These are phyloP conservation scores for Phalaenopsis hybrid DNA, from an alignment of 116 monocot species.

Conservation along the genomic window DNA sequence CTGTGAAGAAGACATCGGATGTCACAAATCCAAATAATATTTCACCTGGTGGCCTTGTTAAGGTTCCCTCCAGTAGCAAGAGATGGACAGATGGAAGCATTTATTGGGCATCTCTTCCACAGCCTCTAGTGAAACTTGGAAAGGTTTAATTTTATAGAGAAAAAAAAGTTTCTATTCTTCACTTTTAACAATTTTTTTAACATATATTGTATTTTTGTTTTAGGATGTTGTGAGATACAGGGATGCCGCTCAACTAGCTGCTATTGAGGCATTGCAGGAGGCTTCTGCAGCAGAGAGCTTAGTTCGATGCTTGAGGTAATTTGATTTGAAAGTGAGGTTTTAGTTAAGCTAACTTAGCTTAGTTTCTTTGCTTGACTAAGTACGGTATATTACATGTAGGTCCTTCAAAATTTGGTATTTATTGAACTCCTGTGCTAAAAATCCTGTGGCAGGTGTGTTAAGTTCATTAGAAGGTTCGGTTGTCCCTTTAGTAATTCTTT, in stretches of 20 bases:
- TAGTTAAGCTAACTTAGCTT: not conserved
- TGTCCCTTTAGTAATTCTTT: not conserved
- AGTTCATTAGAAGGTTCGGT: not conserved
- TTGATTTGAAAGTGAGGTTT: not conserved
- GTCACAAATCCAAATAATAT: slow-evolving; percentile 21
- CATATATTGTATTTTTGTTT: not conserved
- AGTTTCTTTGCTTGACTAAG: not conserved
- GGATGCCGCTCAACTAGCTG: slow-evolving; percentile 85
- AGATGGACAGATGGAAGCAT: slow-evolving; percentile 68
- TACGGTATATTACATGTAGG: not conserved
- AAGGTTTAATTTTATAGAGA: slow-evolving; percentile 45
- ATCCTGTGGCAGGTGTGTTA: not conserved
- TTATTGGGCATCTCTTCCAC: slow-evolving; percentile 70
- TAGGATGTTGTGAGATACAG: slow-evolving; percentile 74
- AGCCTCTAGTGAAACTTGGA: slow-evolving; percentile 64
- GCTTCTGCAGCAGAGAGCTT: slow-evolving; percentile 91
- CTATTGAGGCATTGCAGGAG: slow-evolving; percentile 84
- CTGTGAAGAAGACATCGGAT: slow-evolving; percentile 44
- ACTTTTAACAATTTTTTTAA: not conserved
- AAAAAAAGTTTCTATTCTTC: not conserved
- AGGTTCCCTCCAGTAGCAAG: slow-evolving; percentile 41
- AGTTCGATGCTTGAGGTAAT: slow-evolving; percentile 84
- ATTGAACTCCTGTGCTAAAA: not conserved
- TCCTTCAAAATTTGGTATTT: not conserved
- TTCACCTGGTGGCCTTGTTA: slow-evolving; percentile 41